phyloP scores from a whole-genome alignment of 768 basidiomycete genomes.

The Rhizopogon vesiculosus region DNA sequence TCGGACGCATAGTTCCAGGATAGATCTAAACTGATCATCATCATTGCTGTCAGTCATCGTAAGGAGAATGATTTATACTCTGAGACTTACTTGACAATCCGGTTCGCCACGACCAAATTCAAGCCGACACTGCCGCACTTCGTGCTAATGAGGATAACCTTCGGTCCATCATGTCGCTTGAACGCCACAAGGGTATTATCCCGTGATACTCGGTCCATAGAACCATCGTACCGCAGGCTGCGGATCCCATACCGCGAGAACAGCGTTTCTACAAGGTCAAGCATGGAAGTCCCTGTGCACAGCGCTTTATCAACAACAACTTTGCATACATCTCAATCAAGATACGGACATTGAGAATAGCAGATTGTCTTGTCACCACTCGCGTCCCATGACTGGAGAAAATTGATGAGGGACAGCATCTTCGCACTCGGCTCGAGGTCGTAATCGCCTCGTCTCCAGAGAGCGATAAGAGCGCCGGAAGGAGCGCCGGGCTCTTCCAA shows the following conservation, averaged over 20 bases:
- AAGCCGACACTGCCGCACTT: slow-evolving; percentile 69
- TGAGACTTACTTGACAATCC: slow-evolving; percentile 56
- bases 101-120: slow-evolving; percentile 65
- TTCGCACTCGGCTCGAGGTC: slow-evolving; percentile 65
- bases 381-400: slow-evolving; percentile 54
- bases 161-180: slow-evolving; percentile 51
- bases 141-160: slow-evolving; percentile 62
- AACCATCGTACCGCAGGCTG: slow-evolving; percentile 62
- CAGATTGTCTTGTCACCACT: slow-evolving; percentile 67
- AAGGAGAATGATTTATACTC: neutral
- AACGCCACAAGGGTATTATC: slow-evolving; percentile 49
- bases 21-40: slow-evolving; percentile 51
- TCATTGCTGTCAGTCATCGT: neutral
- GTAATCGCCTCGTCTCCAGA: slow-evolving; percentile 57
- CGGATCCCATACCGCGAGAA: slow-evolving; percentile 56
- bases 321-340: neutral
- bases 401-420: slow-evolving; percentile 53
- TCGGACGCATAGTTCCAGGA: slow-evolving; percentile 74
- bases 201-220: slow-evolving; percentile 51
- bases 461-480: slow-evolving; percentile 41
- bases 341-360: slow-evolving; percentile 58
- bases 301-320: neutral
- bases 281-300: slow-evolving; percentile 65
- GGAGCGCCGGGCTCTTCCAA: slow-evolving; percentile 25
- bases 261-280: slow-evolving; percentile 58